Conservation (phyloP, 1,284 basidiomycete genomes). For the Leucoagaricus sp. region DNA sequence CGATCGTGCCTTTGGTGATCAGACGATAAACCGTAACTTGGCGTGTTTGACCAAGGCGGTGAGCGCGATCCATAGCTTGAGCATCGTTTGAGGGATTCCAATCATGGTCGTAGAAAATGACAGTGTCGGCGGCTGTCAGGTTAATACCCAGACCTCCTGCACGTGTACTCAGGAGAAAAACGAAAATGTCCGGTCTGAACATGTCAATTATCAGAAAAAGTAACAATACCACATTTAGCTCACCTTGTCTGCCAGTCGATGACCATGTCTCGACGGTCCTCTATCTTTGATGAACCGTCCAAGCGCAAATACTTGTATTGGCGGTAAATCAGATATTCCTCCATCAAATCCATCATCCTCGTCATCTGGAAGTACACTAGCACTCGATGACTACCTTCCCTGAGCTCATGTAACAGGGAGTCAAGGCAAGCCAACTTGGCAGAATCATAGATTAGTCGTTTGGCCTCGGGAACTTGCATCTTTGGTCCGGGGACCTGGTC, state of each 20-base stretch:
- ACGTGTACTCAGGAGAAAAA: constrained; percentile 94
- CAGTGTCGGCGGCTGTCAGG: constrained; percentile 96
- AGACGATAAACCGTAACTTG: constrained; percentile 99
- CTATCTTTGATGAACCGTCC: constrained; percentile 94
- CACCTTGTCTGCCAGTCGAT: constrained; percentile 99
- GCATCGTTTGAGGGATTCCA: constrained; percentile 99
- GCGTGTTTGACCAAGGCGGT: constrained; percentile 97
- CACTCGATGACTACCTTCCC: constrained; percentile 92
- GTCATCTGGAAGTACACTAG: constrained; percentile 99
- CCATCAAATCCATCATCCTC: constrained; percentile 99
- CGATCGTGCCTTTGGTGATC: constrained; percentile 96
- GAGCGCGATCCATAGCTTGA: constrained; percentile 99
- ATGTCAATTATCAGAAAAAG: constrained; percentile 12
- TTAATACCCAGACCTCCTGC: constrained; percentile 99
- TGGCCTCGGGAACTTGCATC: constrained; percentile 95
- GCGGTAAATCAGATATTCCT: constrained; percentile 97
- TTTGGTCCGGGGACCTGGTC: constrained; percentile 83
- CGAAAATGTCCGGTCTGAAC: constrained; percentile 87
- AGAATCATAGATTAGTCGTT: constrained; percentile 96
- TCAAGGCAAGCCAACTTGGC: constrained; percentile 95
- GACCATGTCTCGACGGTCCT: constrained; percentile 98
- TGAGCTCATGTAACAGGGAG: constrained; percentile 87
- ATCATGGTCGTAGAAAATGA: constrained; percentile 98
- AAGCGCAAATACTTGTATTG: constrained; percentile 98
- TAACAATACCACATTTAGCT: constrained; percentile 24